phyloP scores from a whole-genome alignment of 805 yeast genomes.

The Wickerhamomyces hampshirensis region DNA sequence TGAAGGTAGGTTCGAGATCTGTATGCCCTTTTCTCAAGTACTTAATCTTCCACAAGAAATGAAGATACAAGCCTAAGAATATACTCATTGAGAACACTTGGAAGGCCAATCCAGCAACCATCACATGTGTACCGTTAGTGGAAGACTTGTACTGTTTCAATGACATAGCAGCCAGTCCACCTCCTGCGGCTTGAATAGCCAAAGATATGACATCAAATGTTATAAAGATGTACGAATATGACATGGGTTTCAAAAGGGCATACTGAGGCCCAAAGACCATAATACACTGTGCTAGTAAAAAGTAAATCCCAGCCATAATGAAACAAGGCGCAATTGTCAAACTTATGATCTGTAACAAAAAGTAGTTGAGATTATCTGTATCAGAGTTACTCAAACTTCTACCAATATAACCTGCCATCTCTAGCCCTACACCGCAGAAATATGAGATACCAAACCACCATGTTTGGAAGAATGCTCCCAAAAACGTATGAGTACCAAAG shows the following conservation, averaged over 20 bases:
- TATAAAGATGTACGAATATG: conserved; percentile 61
- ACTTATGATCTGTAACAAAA: conserved; percentile 59
- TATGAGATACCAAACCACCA: conserved; percentile 64
- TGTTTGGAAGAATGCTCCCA: conserved; percentile 45
- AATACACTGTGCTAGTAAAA: conserved; percentile 59
- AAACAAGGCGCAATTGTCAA: conserved; percentile 80
- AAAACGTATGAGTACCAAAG: conserved; percentile 34
- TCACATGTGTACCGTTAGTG: conserved; percentile 52
- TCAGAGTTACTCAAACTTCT: conserved; percentile 43
- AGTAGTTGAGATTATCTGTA: conserved; percentile 34
- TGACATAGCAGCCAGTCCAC: conserved; percentile 48
- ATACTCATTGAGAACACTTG: conserved; percentile 69
- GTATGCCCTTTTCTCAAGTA: conserved; percentile 20
- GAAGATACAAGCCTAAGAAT: conserved; percentile 47
- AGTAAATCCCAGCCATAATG: conserved; percentile 80
- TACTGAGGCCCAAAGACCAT: conserved; percentile 54
- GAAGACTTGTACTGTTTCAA: conserved; percentile 28
- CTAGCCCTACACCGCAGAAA: conserved; percentile 51
- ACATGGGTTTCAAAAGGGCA: conserved; percentile 51
- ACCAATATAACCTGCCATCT: conserved; percentile 64
- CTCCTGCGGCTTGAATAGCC: conserved; percentile 70
- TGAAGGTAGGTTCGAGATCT: conserved; percentile 29
- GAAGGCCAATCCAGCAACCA: conserved; percentile 74
- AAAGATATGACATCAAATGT: conserved; percentile 60
- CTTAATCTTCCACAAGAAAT: conserved; percentile 40